Evolutionary conservation across 148 eudicot species (phyloP).

Genomic region (Cornus controversa): DNA sequence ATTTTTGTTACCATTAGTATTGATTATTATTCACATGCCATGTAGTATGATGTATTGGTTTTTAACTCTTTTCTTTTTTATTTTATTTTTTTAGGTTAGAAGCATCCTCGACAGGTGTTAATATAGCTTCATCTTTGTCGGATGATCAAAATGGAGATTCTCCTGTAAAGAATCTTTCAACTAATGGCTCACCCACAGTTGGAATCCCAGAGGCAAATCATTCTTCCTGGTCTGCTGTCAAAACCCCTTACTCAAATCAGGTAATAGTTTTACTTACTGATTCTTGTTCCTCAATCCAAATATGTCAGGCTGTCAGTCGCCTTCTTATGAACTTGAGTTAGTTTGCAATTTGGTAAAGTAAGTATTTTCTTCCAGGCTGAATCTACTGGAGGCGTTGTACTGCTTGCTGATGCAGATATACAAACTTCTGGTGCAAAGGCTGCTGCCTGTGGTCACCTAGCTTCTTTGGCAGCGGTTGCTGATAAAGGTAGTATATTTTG

Average conservation of each 20-base stretch:
- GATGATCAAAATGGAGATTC: constrained; percentile 26
- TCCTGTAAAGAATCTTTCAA: constrained; percentile 26
- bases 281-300: background rate
- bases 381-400: constrained; percentile 49
- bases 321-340: background rate
- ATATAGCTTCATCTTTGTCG: constrained; percentile 39
- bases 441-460: constrained; percentile 78
- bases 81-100: constrained; percentile 63
- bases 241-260: constrained; percentile 34
- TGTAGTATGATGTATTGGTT: background rate
- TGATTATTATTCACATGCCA: background rate
- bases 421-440: constrained; percentile 87
- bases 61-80: background rate
- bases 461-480: constrained; percentile 68
- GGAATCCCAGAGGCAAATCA: constrained; percentile 21
- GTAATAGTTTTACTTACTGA: constrained; percentile 21
- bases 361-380: constrained; percentile 37
- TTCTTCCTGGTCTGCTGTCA: constrained; percentile 26
- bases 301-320: background rate
- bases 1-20: constrained; percentile 4
- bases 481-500: constrained; percentile 50
- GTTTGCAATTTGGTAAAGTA: background rate
- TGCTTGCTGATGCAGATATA: constrained; percentile 58
- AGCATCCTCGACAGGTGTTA: constrained; percentile 72
- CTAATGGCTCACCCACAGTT: constrained; percentile 20